These are phyloP conservation scores for Mucor saturninus DNA, from an alignment of 371 early-diverging fungal species.

Conservation along the genomic window DNA sequence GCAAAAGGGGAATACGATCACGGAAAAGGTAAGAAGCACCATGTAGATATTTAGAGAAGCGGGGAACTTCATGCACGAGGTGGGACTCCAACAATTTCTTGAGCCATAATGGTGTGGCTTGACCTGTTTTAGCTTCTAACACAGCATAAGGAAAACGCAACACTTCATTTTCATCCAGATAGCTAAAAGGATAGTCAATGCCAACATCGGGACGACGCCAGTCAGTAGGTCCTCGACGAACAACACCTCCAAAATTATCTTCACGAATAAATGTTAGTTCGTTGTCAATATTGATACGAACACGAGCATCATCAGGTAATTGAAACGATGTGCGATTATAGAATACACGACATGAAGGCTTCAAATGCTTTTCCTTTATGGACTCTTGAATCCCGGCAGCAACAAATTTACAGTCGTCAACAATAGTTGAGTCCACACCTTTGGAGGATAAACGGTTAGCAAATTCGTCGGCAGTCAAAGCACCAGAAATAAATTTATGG, in stretches of 20 bases:
- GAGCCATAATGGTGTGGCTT: slow-evolving; percentile 91
- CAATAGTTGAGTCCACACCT: slow-evolving; percentile 75
- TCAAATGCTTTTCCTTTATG: slow-evolving; percentile 74
- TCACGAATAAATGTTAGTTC: slow-evolving; percentile 98
- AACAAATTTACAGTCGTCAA: slow-evolving; percentile 74
- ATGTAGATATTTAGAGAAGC: slow-evolving; percentile 98
- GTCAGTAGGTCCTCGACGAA: slow-evolving; percentile 69
- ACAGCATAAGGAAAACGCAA: slow-evolving; percentile 96
- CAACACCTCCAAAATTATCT: slow-evolving; percentile 74
- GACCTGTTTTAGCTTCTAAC: slow-evolving; percentile 96
- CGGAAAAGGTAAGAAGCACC: slow-evolving; percentile 92
- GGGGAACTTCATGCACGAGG: slow-evolving; percentile 96
- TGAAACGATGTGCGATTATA: slow-evolving; percentile 99
- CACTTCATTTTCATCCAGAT: slow-evolving; percentile 82
- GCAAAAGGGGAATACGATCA: slow-evolving; percentile 85
- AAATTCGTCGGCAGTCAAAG: slow-evolving; percentile 72
- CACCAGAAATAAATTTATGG: slow-evolving; percentile 80
- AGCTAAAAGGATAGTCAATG: slow-evolving; percentile 86
- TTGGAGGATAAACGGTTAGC: slow-evolving; percentile 77
- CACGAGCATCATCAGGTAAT: slow-evolving; percentile 91
- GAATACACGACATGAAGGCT: slow-evolving; percentile 85
- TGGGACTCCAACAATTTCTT: slow-evolving; percentile 83
- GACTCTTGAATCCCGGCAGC: slow-evolving; percentile 83
- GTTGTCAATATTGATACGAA: slow-evolving; percentile 97
- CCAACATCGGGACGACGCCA: slow-evolving; percentile 94